phyloP scores from a whole-genome alignment of 2,329 filamentous ascomycete genomes.

The Aspergillus aculeatinus region DNA sequence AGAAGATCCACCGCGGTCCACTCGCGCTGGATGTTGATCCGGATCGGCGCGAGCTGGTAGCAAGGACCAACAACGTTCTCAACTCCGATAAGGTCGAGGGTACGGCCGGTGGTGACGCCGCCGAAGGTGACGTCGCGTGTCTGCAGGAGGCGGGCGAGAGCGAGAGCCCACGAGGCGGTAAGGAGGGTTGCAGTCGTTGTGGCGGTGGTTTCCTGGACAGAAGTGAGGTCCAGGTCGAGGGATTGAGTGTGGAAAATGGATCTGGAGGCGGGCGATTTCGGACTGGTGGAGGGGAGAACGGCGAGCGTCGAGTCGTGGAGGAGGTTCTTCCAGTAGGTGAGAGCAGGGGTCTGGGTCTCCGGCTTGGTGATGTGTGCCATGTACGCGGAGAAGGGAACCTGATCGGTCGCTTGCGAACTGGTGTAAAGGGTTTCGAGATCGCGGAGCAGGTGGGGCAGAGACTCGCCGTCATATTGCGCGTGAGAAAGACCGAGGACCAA shows the following conservation, averaged over 20 bases:
- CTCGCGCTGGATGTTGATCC: conserved; percentile 51
- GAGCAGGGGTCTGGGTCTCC: conserved; percentile 48
- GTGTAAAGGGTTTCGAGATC: conserved; percentile 57
- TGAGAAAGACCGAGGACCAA: conserved; percentile 61
- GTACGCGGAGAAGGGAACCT: conserved; percentile 44
- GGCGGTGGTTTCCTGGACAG: conserved; percentile 50
- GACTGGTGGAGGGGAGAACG: conserved; percentile 16
- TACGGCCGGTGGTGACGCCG: conserved; percentile 62
- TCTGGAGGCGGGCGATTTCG: background rate
- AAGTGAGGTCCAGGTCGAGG: conserved; percentile 38
- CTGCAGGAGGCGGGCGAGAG: conserved; percentile 53
- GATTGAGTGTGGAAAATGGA: conserved; percentile 24
- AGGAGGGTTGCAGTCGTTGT: conserved; percentile 61
- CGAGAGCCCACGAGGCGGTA: conserved; percentile 63
- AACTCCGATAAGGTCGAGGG: conserved; percentile 52
- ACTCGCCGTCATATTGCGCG: conserved; percentile 67
- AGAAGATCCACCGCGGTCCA: conserved; percentile 54
- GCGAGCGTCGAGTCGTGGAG: conserved; percentile 53
- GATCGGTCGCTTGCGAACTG: conserved; percentile 29
- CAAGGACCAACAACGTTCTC: conserved; percentile 61
- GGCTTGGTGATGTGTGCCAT: conserved; percentile 33
- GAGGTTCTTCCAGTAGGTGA: conserved; percentile 51
- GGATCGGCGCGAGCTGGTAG: conserved; percentile 55
- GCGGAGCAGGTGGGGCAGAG: conserved; percentile 57
- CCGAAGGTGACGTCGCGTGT: conserved; percentile 60